Base-by-base conservation (phyloP, 1,284 basidiomycete genomes). In the Ganoderma meredithae region DNA sequence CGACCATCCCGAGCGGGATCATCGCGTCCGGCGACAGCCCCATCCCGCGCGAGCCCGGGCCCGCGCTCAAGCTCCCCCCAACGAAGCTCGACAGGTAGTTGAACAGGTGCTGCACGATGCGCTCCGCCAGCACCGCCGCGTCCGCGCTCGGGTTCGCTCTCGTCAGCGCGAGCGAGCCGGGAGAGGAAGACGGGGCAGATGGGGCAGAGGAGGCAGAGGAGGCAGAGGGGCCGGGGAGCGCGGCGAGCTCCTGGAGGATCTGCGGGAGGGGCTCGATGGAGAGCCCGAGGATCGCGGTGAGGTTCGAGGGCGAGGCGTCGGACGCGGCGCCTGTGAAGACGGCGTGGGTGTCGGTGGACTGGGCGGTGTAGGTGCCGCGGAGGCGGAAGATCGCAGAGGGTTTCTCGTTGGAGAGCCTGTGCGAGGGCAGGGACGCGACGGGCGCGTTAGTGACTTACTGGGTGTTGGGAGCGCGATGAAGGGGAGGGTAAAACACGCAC, bases 331-430 rank as follows among this genome's bases (percentile, higher is more conserved):
- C 74, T 67, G 84, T 81, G 82, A 92, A 85, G 60, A 88, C 83
- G 72, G 86, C 83, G 73, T 90, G 85, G 55, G 87, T 79, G 74
- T 85, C 80, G 62, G 83, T 75, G 69, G 82, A 69, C 67, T 81
- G 77, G 10, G 86, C 78, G n/a, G 83, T 81, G 79, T 89, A 92
- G 59, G 85, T 89, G 62, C 86, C 90, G 10, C 92, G 88, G 19
- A 97, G 85, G 19, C 95, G 92, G 82, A 96, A 97, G 75, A 98
- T 96, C 1, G 95, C 92, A 1, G 95, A 96, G 0, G 95, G 95
- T 77, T 97, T 97, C 25, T 93, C 90, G 78, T 96, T 96, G 2
- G 95, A 95, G 44, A 98, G 84, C 84, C 95, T 96, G 40, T 53
- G 10, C 22, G 10, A 2, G 47, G 9, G 22, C n/a, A n/a, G 3